Evolutionary conservation across 2,329 filamentous ascomycete species (phyloP).

Genomic region (Calonectria pseudoreteaudii): DNA sequence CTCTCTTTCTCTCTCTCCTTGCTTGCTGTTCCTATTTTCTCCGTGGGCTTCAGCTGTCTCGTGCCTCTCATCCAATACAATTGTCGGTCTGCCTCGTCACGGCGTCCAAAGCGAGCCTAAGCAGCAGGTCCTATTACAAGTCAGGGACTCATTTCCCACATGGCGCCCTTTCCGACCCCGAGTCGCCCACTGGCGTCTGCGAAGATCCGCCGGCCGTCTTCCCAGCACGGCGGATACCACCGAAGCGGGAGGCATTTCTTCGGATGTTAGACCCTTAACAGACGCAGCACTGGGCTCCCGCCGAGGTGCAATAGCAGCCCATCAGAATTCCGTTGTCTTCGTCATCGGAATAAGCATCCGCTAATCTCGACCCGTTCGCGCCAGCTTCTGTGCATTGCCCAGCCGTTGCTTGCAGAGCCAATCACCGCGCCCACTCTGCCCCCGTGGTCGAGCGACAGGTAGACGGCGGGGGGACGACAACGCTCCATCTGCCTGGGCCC

Average conservation of each 20-base stretch:
- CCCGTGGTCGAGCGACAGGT: constrained; percentile 50
- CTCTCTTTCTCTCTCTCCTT: neutral
- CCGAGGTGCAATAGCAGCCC: neutral
- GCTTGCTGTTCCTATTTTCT: neutral
- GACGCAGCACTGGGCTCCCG: neutral
- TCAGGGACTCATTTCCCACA: neutral
- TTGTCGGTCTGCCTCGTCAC: constrained; percentile 1
- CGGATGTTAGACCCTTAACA: neutral
- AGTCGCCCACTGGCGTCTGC: neutral
- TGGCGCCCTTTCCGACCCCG: constrained; percentile 3
- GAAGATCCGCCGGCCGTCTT: neutral
- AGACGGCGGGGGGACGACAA: neutral
- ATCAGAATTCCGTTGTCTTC: constrained; percentile 11
- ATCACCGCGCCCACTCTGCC: constrained; percentile 42
- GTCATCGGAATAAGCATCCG: constrained; percentile 40
- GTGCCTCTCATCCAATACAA: neutral
- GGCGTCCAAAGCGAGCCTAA: neutral
- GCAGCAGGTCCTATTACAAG: neutral
- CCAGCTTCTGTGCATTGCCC: constrained; percentile 24
- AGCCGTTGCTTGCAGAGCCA: constrained; percentile 38
- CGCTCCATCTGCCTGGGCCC: constrained; percentile 3
- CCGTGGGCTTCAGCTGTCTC: neutral
- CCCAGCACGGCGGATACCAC: constrained; percentile 12
- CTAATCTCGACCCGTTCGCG: constrained; percentile 42
- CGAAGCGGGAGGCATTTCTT: neutral